Evolutionary conservation across 495 filamentous ascomycete genomes (phyloP).

Genomic region (Penicillium cosmopolitanum): DNA sequence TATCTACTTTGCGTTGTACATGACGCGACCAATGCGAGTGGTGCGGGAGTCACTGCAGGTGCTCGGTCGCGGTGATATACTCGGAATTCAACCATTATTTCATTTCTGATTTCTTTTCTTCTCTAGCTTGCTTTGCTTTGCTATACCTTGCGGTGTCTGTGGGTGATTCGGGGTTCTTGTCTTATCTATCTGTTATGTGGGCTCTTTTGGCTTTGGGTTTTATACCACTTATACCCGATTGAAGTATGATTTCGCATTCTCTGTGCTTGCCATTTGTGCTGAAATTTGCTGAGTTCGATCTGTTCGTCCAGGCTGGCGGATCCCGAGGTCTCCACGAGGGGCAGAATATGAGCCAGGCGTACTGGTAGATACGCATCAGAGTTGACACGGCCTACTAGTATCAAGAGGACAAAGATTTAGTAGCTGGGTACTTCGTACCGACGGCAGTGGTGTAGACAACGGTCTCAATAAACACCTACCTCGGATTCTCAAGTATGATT

Average conservation of each 20-base stretch:
- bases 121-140: not conserved
- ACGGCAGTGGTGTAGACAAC: no score
- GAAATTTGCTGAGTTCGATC: no score
- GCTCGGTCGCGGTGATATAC: constrained; percentile 17
- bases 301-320: no score
- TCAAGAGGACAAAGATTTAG: no score
- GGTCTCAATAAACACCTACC: no score
- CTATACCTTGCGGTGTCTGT: no score
- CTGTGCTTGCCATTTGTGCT: not conserved
- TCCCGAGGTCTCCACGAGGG: no score
- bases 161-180: constrained; percentile 10
- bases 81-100: not conserved
- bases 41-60: constrained; percentile 19
- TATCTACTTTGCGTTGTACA: constrained; percentile 82
- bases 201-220: constrained; percentile 23
- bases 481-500: no score
- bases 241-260: constrained; percentile 17
- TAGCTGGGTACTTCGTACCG: no score
- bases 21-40: constrained; percentile 48
- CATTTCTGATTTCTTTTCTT: constrained; percentile 12
- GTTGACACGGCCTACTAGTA: no score
- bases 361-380: no score
- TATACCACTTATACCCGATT: constrained; percentile 33
- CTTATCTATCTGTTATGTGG: constrained; percentile 11
- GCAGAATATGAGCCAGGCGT: no score